Base-by-base conservation (phyloP, 2,329 filamentous ascomycete species). In the Pleoardoris graminearum region DNA sequence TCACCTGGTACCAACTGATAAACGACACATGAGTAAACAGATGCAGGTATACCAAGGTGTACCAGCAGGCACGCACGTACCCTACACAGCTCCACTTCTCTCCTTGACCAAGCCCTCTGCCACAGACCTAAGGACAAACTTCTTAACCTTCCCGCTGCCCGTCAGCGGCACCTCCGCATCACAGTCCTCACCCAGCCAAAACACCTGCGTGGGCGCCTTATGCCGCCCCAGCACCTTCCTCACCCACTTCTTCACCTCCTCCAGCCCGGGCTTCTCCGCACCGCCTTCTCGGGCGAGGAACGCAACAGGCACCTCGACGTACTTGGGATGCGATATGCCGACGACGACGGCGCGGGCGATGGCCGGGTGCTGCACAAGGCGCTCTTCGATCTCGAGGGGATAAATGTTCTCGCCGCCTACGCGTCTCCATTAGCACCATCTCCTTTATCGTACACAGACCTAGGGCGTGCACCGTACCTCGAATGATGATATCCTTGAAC, bases 401-500 rank as follows among this genome's bases (percentile, higher is more conserved):
- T 90, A 68, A 80, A 75, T 73, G 49, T 73, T 74, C 38, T 74
- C 71, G 29, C 71, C 71, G 12, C 70, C 70, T 74, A 32, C 3
- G 23, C 25, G 22, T 29, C 23, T 32, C 11, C 33, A 17, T 36
- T 36, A 36, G 33, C 33, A 32, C n/a, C 5, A 5, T 36, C 14
- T 16, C 14, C 14, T n/a, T 36, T n/a, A n/a, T n/a, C n/a, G n/a
- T n/a, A 17, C 16, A 8, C 16, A 32, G 51, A n/a, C 44, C 37
- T 16, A 37, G n/a, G 25, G 21, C 16, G 17, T 12, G 3, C 8
- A 44, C 23, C 68, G 32, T 60, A 72, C 85, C 88, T 62, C 88
- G 78, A 54, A 91, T 91, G 52, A 91, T 90, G 30, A 91, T 90
- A 53, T 91, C 88, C 75, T 91, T 91, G 74, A 90, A 89, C 17